Evolutionary conservation across 768 basidiomycete genomes (phyloP).

Genomic region (Termitomyces sp.): DNA sequence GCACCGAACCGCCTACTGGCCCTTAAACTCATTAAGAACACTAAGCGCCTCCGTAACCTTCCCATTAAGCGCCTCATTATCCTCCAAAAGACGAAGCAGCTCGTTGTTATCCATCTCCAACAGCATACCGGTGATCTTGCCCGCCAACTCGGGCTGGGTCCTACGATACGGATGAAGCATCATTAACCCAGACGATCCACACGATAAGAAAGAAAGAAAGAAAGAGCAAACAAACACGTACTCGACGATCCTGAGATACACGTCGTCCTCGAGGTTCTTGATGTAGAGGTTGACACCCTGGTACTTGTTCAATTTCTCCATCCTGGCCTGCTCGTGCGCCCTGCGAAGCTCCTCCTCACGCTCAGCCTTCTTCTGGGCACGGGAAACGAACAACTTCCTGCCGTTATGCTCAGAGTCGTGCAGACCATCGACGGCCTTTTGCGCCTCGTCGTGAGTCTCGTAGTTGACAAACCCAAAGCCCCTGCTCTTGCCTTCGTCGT

Average conservation of each 20-base stretch:
- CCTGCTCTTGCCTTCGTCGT: constrained; percentile 90
- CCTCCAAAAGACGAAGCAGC: constrained; percentile 84
- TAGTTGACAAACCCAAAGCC: constrained; percentile 99
- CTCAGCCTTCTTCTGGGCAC: constrained; percentile 98
- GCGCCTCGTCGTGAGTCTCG: constrained; percentile 88
- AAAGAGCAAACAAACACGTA: constrained; percentile 41
- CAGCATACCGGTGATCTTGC: constrained; percentile 98
- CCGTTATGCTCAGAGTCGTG: constrained; percentile 84
- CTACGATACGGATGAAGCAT: constrained; percentile 32
- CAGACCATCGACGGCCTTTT: constrained; percentile 82
- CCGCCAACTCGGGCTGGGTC: constrained; percentile 90
- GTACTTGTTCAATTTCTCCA: constrained; percentile 98
- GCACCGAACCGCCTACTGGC: background rate
- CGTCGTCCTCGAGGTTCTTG: constrained; percentile 99
- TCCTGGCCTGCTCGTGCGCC: constrained; percentile 91
- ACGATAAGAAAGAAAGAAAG: constrained; percentile 4
- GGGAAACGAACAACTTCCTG: constrained; percentile 90
- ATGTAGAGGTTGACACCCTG: constrained; percentile 99
- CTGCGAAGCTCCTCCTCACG: constrained; percentile 94
- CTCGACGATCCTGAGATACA: constrained; percentile 87
- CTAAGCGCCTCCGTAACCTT: constrained; percentile 91
- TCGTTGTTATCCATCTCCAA: constrained; percentile 98
- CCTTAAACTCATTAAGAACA: constrained; percentile 79
- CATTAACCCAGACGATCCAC: background rate
- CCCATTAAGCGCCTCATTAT: constrained; percentile 76